Evolutionary conservation across 805 yeast genomes (phyloP).

Genomic region (Hanseniaspora meyeri): DNA sequence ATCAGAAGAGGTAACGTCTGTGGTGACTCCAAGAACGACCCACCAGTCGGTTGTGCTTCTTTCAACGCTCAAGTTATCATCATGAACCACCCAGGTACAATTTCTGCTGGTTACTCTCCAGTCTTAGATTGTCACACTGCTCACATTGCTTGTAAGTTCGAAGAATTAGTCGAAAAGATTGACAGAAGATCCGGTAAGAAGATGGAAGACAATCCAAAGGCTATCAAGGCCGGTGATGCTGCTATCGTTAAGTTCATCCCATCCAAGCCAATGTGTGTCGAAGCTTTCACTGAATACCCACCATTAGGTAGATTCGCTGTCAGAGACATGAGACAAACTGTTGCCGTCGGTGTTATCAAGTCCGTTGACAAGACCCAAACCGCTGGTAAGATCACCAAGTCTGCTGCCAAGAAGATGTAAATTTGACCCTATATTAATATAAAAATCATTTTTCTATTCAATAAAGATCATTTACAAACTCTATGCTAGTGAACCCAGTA

Average conservation of each 20-base stretch:
- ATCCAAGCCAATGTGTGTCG: constrained; percentile 88
- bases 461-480: not conserved
- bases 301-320: constrained; percentile 97
- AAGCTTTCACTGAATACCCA: constrained; percentile 87
- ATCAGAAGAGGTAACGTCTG: constrained; percentile 87
- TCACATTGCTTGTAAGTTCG: constrained; percentile 83
- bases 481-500: not conserved
- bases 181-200: constrained; percentile 91
- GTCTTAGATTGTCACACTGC: constrained; percentile 88
- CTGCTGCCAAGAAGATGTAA: constrained; percentile 40
- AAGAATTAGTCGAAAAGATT: constrained; percentile 65
- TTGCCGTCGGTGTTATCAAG: constrained; percentile 99
- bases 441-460: not conserved
- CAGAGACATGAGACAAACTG: constrained; percentile 99
- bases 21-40: constrained; percentile 84
- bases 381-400: constrained; percentile 93
- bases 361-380: constrained; percentile 68
- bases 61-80: constrained; percentile 79
- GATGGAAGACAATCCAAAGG: constrained; percentile 80
- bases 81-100: constrained; percentile 87
- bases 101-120: constrained; percentile 83
- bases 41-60: constrained; percentile 66
- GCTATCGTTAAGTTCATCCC: constrained; percentile 85
- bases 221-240: constrained; percentile 93
- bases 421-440: constrained; percentile 3